Evolutionary conservation across 352 stramenopile genomes (phyloP).

Genomic region (Phytophthora megakarya): DNA sequence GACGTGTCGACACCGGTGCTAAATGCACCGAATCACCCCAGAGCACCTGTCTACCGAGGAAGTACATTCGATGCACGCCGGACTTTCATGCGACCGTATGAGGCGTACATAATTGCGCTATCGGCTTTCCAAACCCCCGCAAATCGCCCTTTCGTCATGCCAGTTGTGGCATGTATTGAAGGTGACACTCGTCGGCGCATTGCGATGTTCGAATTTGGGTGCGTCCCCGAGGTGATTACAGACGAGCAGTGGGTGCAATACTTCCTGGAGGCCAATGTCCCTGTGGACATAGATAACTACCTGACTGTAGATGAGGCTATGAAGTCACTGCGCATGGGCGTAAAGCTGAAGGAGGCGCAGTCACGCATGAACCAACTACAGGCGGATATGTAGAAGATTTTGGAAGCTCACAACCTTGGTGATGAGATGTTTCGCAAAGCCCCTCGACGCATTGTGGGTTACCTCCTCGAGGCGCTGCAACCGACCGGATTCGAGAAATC

Average conservation of each 20-base stretch:
- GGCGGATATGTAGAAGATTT: conserved; percentile 4
- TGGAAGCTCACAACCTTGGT: conserved; percentile 8
- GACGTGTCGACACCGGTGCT: too few relatives aligned
- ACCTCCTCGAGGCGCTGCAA: conserved; percentile 2
- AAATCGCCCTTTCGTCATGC: too few relatives aligned
- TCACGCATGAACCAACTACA: conserved; percentile 1
- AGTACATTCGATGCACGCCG: too few relatives aligned
- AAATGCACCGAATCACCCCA: too few relatives aligned
- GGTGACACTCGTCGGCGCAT: conserved; percentile 3
- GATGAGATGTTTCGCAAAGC: conserved; percentile 8
- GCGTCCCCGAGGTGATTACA: neutral
- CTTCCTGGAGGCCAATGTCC: conserved; percentile 7
- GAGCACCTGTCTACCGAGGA: too few relatives aligned
- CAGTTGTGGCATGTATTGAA: too few relatives aligned
- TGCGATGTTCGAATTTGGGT: conserved; percentile 11
- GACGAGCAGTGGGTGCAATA: conserved; percentile 6
- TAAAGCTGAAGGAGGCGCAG: neutral
- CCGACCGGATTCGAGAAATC: neutral
- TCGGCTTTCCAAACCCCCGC: too few relatives aligned
- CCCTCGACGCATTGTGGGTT: conserved; percentile 1
- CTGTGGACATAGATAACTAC: conserved; percentile 1
- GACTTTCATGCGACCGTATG: too few relatives aligned
- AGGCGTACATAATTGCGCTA: too few relatives aligned
- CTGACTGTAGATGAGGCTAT: too few relatives aligned
- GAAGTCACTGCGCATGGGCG: conserved; percentile 3